These are phyloP conservation scores for Leersia perrieri DNA, from an alignment of 176 grass and related monocot genomes.

Conservation along the genomic window DNA sequence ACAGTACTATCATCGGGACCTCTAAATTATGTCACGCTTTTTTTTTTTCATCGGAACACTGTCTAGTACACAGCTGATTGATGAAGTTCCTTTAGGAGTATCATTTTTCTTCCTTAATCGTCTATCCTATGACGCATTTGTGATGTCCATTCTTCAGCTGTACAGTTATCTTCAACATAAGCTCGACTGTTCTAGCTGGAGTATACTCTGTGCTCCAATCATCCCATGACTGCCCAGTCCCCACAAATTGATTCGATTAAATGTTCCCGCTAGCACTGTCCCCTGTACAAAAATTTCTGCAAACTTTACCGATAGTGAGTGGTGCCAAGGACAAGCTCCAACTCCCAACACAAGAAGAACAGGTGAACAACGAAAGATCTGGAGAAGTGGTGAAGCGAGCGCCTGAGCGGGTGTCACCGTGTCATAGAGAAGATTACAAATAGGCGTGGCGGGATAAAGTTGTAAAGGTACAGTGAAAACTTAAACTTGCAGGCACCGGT, in stretches of 20 bases:
- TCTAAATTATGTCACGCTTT: too few relatives aligned
- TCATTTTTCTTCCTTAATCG: background rate
- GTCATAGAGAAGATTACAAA: background rate
- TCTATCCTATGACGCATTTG: background rate
- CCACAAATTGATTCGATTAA: background rate
- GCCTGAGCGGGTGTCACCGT: too few relatives aligned
- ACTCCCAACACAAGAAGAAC: background rate
- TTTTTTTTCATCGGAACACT: too few relatives aligned
- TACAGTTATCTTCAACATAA: background rate
- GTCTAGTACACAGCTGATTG: too few relatives aligned
- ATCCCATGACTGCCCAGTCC: background rate
- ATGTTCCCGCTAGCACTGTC: background rate
- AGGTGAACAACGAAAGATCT: background rate
- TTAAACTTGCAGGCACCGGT: background rate
- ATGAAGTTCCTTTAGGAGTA: too few relatives aligned
- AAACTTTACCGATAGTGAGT: background rate
- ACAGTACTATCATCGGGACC: too few relatives aligned
- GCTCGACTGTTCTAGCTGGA: background rate
- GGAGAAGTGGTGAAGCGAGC: background rate
- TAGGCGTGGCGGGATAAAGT: background rate
- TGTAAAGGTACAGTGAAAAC: background rate
- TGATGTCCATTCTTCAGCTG: background rate
- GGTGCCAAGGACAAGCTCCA: background rate
- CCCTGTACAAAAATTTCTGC: background rate
- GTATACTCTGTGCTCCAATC: background rate